These are phyloP conservation scores for Ensete glaucum DNA, from an alignment of 176 grass and related monocot species.

Conservation along the genomic window DNA sequence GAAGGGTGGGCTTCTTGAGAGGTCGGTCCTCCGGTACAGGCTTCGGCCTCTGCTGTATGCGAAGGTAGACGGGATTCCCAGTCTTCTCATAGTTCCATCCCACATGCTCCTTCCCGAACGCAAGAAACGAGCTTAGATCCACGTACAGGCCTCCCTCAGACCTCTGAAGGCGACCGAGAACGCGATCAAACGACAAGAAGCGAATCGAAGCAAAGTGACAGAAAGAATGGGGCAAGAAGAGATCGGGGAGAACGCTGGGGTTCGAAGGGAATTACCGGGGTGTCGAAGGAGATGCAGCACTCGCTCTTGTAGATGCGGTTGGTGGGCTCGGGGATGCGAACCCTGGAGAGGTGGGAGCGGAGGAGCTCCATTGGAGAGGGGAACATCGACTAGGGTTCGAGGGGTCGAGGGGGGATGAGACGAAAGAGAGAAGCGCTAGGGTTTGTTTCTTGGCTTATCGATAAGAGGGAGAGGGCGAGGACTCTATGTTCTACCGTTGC, in stretches of 20 bases:
- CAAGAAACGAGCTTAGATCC: constrained; percentile 84
- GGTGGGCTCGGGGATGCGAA: constrained; percentile 88
- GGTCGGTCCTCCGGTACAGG: constrained; percentile 58
- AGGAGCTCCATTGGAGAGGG: constrained; percentile 73
- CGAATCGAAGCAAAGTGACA: not conserved
- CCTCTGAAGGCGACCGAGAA: constrained; percentile 32
- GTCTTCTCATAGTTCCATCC: constrained; percentile 80
- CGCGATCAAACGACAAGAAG: constrained; percentile 2
- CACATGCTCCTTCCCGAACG: constrained; percentile 70
- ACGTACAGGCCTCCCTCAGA: constrained; percentile 74
- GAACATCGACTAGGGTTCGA: constrained; percentile 33
- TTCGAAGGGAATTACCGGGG: constrained; percentile 37
- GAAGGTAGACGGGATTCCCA: constrained; percentile 77
- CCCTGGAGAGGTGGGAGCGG: constrained; percentile 67
- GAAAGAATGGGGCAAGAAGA: not conserved
- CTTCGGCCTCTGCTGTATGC: constrained; percentile 70
- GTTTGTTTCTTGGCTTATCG: too few relatives aligned
- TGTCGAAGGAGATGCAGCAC: constrained; percentile 94
- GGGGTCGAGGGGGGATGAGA: constrained; percentile 5
- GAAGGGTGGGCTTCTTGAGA: constrained; percentile 82
- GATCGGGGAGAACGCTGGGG: not conserved
- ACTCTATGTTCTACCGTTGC: not conserved
- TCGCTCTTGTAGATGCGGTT: constrained; percentile 94
- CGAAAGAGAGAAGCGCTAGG: not conserved
- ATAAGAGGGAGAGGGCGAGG: not conserved